These are phyloP conservation scores for Mycena belliarum DNA, from an alignment of 768 basidiomycete species.

Conservation along the genomic window DNA sequence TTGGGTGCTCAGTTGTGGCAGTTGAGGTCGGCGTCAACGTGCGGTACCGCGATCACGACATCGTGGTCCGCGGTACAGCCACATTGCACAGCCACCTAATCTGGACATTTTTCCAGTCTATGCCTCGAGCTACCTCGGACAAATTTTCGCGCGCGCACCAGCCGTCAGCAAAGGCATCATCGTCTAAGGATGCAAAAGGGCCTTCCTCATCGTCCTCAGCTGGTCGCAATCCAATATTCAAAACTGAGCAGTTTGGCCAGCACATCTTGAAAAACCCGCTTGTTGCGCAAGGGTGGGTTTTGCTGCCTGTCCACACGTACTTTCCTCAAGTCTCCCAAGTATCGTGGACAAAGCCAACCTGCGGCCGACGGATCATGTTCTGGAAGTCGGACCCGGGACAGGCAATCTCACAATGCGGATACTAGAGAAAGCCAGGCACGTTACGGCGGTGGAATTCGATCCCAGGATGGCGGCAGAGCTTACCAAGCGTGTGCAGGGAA, in stretches of 20 bases:
- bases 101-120: constrained; percentile 31
- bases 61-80: too few species aligned
- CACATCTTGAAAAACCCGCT: constrained; percentile 96
- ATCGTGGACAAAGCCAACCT: constrained; percentile 76
- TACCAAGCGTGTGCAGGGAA: constrained; percentile 96
- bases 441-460: constrained; percentile 96
- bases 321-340: background rate
- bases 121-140: constrained; percentile 82
- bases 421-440: constrained; percentile 88
- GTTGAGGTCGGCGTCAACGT: too few species aligned
- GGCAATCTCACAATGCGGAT: constrained; percentile 95
- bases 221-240: constrained; percentile 85
- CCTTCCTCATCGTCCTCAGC: constrained; percentile 42
- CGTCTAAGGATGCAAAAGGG: constrained; percentile 39
- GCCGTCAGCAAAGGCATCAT: constrained; percentile 49
- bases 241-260: constrained; percentile 94
- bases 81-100: background rate
- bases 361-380: constrained; percentile 90
- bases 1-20: too few species aligned
- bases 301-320: background rate
- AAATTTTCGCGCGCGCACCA: constrained; percentile 73
- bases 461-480: constrained; percentile 99
- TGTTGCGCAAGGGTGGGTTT: constrained; percentile 81
- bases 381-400: constrained; percentile 97
- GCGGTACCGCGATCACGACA: too few species aligned